phyloP scores from a whole-genome alignment of 352 stramenopile genomes.

The Phytophthora europaea region DNA sequence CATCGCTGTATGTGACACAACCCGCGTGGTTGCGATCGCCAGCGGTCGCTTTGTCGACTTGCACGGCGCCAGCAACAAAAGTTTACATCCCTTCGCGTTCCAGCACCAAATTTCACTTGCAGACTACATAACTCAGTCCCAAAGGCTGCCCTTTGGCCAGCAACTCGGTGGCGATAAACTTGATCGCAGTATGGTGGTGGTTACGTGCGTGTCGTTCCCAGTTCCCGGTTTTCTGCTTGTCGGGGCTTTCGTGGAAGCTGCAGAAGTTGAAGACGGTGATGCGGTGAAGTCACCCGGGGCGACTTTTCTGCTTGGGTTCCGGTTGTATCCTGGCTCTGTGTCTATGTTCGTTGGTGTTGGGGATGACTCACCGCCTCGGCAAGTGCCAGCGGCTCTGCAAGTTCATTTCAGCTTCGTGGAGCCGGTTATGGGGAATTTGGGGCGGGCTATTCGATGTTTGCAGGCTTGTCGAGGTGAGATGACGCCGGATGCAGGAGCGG shows the following conservation, averaged over 20 bases:
- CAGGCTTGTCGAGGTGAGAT: constrained; percentile 24
- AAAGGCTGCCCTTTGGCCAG: background rate
- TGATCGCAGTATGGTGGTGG: constrained; percentile 6
- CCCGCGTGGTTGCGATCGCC: constrained; percentile 50
- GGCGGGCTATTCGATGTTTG: constrained; percentile 24
- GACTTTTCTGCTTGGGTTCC: constrained; percentile 60
- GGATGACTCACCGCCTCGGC: background rate
- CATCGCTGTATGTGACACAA: constrained; percentile 48
- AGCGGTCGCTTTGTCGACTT: constrained; percentile 68
- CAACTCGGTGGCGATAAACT: background rate
- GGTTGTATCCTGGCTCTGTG: constrained; percentile 42
- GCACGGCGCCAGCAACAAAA: constrained; percentile 32
- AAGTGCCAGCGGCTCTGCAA: constrained; percentile 25
- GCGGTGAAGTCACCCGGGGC: background rate
- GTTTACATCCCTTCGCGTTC: constrained; percentile 40
- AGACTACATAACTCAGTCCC: constrained; percentile 31
- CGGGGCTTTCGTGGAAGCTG: constrained; percentile 28
- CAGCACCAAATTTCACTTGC: constrained; percentile 51
- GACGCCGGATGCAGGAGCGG: constrained; percentile 41
- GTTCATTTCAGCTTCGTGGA: constrained; percentile 66
- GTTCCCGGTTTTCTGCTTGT: constrained; percentile 57
- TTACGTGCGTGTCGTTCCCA: constrained; percentile 56
- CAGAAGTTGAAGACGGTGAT: constrained; percentile 11
- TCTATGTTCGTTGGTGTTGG: constrained; percentile 12
- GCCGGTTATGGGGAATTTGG: constrained; percentile 18